These are phyloP conservation scores for Cytospora mali DNA, from an alignment of 2,329 filamentous ascomycete genomes.

Conservation along the genomic window DNA sequence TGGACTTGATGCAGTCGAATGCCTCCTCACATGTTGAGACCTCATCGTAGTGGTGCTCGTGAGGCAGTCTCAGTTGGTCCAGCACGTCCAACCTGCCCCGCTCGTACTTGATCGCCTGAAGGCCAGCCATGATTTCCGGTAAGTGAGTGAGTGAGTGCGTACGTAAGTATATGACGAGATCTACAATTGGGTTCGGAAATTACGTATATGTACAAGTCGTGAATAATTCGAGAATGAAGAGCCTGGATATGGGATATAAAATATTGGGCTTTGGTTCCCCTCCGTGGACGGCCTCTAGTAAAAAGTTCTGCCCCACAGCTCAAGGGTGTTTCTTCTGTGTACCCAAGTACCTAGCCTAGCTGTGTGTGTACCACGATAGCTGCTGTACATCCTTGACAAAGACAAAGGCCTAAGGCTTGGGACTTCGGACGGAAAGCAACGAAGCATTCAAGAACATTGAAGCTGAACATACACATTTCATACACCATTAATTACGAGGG, in stretches of 20 bases:
- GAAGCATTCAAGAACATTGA: too few species aligned
- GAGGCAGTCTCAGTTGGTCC: conserved; percentile 80
- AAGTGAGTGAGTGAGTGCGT: too few species aligned
- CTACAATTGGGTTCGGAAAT: too few species aligned
- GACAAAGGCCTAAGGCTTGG: too few species aligned
- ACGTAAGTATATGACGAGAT: too few species aligned
- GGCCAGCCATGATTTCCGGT: conserved; percentile 50
- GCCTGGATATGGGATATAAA: not conserved
- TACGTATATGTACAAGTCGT: too few species aligned
- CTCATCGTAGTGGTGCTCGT: conserved; percentile 76
- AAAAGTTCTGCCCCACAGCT: not conserved
- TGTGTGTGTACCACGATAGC: not conserved
- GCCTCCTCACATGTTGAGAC: conserved; percentile 73
- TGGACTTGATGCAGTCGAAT: conserved; percentile 80
- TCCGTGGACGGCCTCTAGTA: not conserved
- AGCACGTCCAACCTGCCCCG: conserved; percentile 75
- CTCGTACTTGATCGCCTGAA: conserved; percentile 78
- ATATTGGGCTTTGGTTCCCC: not conserved
- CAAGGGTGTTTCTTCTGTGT: not conserved
- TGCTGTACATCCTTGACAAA: not conserved
- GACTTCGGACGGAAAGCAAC: too few species aligned
- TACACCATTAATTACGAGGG: too few species aligned
- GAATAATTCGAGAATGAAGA: not conserved
- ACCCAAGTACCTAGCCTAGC: not conserved
- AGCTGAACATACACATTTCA: too few species aligned